Percentiles rank a stretch among this genome's conserved stretches.
Conservation (phyloP, 148 eudicot genomes). For the Gaultheria prostrata region DNA sequence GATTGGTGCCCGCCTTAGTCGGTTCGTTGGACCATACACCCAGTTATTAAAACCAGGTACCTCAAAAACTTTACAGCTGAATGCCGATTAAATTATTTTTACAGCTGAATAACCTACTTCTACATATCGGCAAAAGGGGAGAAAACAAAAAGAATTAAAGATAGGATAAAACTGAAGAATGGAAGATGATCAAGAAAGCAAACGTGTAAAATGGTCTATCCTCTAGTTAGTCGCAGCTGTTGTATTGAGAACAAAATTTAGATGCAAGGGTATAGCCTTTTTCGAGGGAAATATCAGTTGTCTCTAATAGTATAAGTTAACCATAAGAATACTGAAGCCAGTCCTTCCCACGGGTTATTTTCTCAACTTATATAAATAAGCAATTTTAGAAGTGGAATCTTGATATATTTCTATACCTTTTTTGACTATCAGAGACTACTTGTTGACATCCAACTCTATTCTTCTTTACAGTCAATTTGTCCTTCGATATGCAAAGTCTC, state of each 20-base stretch:
- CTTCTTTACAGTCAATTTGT: not conserved
- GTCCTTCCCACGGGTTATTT: not conserved
- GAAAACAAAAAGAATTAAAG: not conserved
- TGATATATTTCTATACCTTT: not conserved
- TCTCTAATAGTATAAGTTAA: not conserved
- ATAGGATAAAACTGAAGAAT: not conserved
- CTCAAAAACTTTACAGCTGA: too few relatives aligned
- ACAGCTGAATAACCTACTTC: not conserved
- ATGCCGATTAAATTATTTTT: too few relatives aligned
- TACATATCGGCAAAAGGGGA: not conserved
- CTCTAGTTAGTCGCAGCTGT: not conserved
- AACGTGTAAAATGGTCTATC: not conserved
- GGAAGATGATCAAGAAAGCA: not conserved
- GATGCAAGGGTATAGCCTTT: not conserved
- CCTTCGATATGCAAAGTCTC: not conserved
- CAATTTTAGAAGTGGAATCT: not conserved
- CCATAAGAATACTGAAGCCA: not conserved
- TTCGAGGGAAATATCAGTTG: not conserved
- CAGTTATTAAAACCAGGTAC: not conserved
- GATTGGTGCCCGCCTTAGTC: not conserved
- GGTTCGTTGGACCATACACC: not conserved
- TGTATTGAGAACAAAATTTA: not conserved
- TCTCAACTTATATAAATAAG: not conserved
- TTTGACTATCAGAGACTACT: not conserved
- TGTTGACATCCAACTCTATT: not conserved